Evolutionary conservation across 1,284 basidiomycete genomes (phyloP).

Genomic region (Agaricales sp.): DNA sequence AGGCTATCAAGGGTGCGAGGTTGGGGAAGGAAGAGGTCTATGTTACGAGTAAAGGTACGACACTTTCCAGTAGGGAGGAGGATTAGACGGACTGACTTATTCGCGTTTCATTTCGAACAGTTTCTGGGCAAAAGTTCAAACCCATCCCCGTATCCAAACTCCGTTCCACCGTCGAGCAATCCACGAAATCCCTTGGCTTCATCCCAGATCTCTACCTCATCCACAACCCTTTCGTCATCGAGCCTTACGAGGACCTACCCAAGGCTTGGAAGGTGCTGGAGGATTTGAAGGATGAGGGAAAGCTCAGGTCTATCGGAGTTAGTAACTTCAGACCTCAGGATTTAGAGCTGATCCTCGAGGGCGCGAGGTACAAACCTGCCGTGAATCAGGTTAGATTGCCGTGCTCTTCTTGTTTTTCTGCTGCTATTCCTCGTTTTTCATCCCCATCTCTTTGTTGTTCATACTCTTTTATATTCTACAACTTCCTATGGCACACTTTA

Average conservation of each 20-base stretch:
- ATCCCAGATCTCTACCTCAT: constrained; percentile 35
- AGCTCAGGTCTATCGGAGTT: constrained; percentile 41
- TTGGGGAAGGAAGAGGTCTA: constrained; percentile 22
- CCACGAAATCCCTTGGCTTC: constrained; percentile 28
- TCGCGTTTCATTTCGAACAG: not conserved
- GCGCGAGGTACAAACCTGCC: constrained; percentile 33
- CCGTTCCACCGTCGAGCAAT: constrained; percentile 19
- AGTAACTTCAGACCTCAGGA: constrained; percentile 48
- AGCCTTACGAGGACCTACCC: constrained; percentile 17
- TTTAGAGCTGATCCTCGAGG: constrained; percentile 32
- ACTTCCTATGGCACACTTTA: too few relatives aligned
- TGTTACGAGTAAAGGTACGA: constrained; percentile 24
- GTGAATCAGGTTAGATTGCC: constrained; percentile 50
- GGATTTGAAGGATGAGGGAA: constrained; percentile 25
- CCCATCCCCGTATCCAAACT: constrained; percentile 17
- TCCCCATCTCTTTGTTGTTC: not conserved
- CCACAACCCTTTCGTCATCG: constrained; percentile 25
- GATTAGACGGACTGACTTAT: not conserved
- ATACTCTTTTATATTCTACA: not conserved
- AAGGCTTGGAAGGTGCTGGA: constrained; percentile 23
- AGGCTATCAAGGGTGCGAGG: constrained; percentile 16
- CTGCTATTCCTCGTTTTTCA: not conserved
- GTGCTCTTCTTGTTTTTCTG: constrained; percentile 5
- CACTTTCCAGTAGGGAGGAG: constrained; percentile 4
- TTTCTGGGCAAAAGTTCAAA: not conserved